These are phyloP conservation scores for Westerdykella aurantiaca DNA, from an alignment of 2,329 filamentous ascomycete genomes.

Conservation along the genomic window DNA sequence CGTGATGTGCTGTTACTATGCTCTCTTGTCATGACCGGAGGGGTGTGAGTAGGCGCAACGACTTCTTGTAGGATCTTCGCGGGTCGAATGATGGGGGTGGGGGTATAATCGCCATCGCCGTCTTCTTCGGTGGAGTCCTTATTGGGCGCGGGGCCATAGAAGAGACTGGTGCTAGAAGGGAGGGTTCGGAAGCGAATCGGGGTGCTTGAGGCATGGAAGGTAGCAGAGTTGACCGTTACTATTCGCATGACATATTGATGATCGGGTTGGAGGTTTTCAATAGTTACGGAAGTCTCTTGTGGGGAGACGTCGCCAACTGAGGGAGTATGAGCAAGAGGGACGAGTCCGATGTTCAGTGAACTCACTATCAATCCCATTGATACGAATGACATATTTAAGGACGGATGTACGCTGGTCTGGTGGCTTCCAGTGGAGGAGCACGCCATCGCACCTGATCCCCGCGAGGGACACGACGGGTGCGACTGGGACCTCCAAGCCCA, in stretches of 20 bases:
- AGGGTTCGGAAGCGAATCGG: conserved; percentile 77
- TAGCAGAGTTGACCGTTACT: conserved; percentile 82
- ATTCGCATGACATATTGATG: conserved; percentile 92
- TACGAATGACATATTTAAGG: conserved; percentile 82
- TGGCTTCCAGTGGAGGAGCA: conserved; percentile 85
- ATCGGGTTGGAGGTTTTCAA: conserved; percentile 77
- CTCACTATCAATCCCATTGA: conserved; percentile 87
- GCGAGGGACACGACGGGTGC: conserved; percentile 85
- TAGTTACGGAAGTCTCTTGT: conserved; percentile 80
- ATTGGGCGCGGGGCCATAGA: conserved; percentile 46
- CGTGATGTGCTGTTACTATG: conserved; percentile 51
- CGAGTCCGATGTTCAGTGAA: conserved; percentile 17
- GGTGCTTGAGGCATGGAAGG: conserved; percentile 84
- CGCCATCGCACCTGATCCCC: conserved; percentile 78
- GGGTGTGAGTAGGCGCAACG: conserved; percentile 56
- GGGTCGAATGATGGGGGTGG: conserved; percentile 49
- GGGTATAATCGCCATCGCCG: conserved; percentile 42
- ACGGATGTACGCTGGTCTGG: conserved; percentile 62
- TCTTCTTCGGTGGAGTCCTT: conserved; percentile 39
- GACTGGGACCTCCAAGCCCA: conserved; percentile 90
- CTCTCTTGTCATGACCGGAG: conserved; percentile 60
- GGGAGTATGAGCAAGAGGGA: conserved; percentile 9
- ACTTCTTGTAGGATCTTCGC: conserved; percentile 54
- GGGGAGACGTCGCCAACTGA: conserved; percentile 78
- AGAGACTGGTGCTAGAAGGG: conserved; percentile 39